Conservation (phyloP, 345 rosid species). For the Isatis tinctoria region DNA sequence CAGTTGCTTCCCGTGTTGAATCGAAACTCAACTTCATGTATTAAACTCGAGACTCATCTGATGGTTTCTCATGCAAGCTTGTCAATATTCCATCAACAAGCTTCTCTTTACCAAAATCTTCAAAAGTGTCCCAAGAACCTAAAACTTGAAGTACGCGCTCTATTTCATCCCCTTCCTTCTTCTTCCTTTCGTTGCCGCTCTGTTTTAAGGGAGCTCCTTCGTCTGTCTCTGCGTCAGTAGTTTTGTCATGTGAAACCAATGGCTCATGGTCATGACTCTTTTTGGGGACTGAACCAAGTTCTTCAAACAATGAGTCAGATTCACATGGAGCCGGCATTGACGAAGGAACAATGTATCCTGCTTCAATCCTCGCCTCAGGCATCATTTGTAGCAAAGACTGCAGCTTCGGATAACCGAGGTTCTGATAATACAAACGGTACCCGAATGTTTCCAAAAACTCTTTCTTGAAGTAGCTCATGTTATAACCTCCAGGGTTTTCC, state of each 20-base stretch:
- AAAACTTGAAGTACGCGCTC: conserved; percentile 46
- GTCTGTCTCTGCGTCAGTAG: conserved; percentile 52
- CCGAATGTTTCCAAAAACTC: conserved; percentile 47
- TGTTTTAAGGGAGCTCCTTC: neutral
- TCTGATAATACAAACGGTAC: conserved; percentile 48
- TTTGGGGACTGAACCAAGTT: conserved; percentile 57
- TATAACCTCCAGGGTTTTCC: conserved; percentile 56
- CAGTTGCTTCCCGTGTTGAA: neutral
- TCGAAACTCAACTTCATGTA: neutral
- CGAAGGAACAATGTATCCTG: conserved; percentile 40
- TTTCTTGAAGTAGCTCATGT: conserved; percentile 41
- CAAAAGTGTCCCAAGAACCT: conserved; percentile 43
- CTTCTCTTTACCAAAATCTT: conserved; percentile 46
- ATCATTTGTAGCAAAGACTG: conserved; percentile 42
- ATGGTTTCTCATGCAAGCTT: conserved; percentile 41
- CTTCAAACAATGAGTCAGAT: conserved; percentile 54
- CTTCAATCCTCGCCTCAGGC: conserved; percentile 55
- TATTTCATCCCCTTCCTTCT: conserved; percentile 14
- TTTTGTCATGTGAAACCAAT: conserved; percentile 48
- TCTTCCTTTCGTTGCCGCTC: neutral
- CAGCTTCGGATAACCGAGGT: conserved; percentile 55
- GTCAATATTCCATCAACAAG: conserved; percentile 53
- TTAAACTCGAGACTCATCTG: conserved; percentile 26
- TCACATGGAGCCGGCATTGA: conserved; percentile 25
- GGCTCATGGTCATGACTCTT: conserved; percentile 34